Conservation (phyloP, 148 eudicot species). For the Simmondsia chinensis region DNA sequence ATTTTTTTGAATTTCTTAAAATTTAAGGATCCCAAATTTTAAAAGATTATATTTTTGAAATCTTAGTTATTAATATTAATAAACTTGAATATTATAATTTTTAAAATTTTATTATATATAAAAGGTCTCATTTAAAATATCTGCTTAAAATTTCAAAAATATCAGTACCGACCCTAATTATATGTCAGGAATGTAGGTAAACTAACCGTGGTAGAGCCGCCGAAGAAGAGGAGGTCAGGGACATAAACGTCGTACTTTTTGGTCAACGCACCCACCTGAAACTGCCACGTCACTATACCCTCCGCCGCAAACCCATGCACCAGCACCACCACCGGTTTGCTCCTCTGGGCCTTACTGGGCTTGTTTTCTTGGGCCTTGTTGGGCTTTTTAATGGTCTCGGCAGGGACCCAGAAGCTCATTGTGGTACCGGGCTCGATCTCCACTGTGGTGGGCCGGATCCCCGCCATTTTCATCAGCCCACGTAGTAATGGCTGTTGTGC, state of each 20-base stretch:
- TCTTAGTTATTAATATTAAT: too few species aligned
- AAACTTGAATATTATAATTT: too few species aligned
- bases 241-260: conserved; percentile 71
- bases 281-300: conserved; percentile 91
- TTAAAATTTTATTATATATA: too few species aligned
- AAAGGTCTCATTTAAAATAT: too few species aligned
- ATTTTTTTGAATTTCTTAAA: too few species aligned
- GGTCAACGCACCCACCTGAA: conserved; percentile 60
- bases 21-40: too few species aligned
- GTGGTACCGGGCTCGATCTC: conserved; percentile 63
- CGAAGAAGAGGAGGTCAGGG: conserved; percentile 88
- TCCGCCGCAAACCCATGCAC: conserved; percentile 90
- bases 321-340: conserved; percentile 70
- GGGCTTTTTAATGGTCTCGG: conserved; percentile 33
- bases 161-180: too few species aligned
- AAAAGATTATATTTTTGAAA: too few species aligned
- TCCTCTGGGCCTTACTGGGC: conserved; percentile 12
- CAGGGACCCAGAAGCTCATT: conserved; percentile 82
- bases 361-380: conserved; percentile 1
- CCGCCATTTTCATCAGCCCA: conserved; percentile 74
- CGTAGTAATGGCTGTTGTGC: conserved; percentile 60
- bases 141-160: too few species aligned
- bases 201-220: conserved; percentile 49
- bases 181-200: too few species aligned
- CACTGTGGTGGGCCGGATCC: conserved; percentile 45